These are phyloP conservation scores for Talinum fruticosum DNA, from an alignment of 148 eudicot species.

Conservation along the genomic window DNA sequence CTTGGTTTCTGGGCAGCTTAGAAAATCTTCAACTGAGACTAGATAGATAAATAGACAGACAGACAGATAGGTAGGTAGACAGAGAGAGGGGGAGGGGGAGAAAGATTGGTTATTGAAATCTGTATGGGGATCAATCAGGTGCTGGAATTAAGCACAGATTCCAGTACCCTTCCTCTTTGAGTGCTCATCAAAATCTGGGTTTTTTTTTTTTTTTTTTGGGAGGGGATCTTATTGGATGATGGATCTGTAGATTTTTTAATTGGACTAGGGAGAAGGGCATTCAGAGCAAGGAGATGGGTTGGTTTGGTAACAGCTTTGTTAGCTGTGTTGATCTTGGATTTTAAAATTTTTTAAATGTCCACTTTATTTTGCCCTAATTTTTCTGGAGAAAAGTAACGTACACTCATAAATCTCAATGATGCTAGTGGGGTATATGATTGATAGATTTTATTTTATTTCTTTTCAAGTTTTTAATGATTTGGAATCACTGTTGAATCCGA, in stretches of 20 bases:
- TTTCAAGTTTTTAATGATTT: neutral
- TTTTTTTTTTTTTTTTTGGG: neutral
- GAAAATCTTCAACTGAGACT: slow-evolving; percentile 7
- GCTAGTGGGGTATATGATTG: slow-evolving; percentile 15
- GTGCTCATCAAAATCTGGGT: slow-evolving; percentile 14
- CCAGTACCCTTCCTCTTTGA: neutral
- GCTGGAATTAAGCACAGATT: slow-evolving; percentile 17
- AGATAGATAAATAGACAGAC: no score
- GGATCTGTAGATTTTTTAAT: slow-evolving; percentile 16
- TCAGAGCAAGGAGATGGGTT: slow-evolving; percentile 7
- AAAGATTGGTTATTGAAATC: slow-evolving; percentile 5
- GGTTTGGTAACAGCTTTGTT: slow-evolving; percentile 12
- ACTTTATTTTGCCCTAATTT: neutral
- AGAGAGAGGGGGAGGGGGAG: neutral
- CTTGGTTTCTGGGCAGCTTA: neutral
- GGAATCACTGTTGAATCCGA: neutral
- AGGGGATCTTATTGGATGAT: slow-evolving; percentile 11
- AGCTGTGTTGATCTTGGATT: slow-evolving; percentile 25
- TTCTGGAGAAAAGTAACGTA: slow-evolving; percentile 26
- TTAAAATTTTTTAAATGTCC: slow-evolving; percentile 13
- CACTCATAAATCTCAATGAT: slow-evolving; percentile 22
- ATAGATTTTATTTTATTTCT: neutral
- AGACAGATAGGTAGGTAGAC: no score
- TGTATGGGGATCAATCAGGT: slow-evolving; percentile 13
- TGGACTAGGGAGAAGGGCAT: neutral